A percentile compares a stretch with the other conserved stretches of the same genome.
These are phyloP conservation scores for Dunaliella sp. DNA, from an alignment of 139 green algal genomes.

Conservation along the genomic window DNA sequence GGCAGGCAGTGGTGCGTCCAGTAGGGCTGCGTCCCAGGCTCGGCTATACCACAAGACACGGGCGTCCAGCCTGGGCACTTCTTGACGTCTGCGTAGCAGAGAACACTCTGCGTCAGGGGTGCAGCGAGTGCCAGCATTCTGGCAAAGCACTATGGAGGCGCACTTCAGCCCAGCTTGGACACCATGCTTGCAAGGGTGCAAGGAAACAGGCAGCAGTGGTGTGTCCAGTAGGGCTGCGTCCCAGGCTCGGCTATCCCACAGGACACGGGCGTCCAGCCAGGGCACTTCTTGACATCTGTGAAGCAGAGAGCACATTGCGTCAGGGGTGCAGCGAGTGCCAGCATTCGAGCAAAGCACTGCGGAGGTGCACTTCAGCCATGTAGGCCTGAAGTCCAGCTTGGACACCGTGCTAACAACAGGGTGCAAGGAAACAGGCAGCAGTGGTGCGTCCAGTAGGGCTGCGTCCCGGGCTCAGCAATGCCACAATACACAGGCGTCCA, in stretches of 20 bases:
- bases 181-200: slow-evolving; percentile 36
- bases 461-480: slow-evolving; percentile 26
- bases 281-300: slow-evolving; percentile 50
- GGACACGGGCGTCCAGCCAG: slow-evolving; percentile 46
- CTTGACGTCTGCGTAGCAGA: slow-evolving; percentile 18
- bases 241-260: slow-evolving; percentile 38
- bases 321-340: no score
- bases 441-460: slow-evolving; percentile 26
- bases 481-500: slow-evolving; percentile 51
- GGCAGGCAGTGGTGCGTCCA: slow-evolving; percentile 30
- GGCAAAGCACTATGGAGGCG: no score
- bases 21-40: slow-evolving; percentile 26
- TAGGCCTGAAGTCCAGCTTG: slow-evolving; percentile 54
- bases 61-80: slow-evolving; percentile 60
- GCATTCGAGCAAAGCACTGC: no score
- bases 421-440: slow-evolving; percentile 35
- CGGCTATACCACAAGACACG: slow-evolving; percentile 39
- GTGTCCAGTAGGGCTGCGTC: slow-evolving; percentile 25
- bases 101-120: no score
- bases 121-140: no score
- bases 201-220: slow-evolving; percentile 32
- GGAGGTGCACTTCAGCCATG: no score
- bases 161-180: slow-evolving; percentile 53
- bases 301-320: no score
- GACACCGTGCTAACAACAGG: slow-evolving; percentile 27